Evolutionary conservation across 208 protist species (phyloP).

Genomic region (Leishmania martiniquensis): DNA sequence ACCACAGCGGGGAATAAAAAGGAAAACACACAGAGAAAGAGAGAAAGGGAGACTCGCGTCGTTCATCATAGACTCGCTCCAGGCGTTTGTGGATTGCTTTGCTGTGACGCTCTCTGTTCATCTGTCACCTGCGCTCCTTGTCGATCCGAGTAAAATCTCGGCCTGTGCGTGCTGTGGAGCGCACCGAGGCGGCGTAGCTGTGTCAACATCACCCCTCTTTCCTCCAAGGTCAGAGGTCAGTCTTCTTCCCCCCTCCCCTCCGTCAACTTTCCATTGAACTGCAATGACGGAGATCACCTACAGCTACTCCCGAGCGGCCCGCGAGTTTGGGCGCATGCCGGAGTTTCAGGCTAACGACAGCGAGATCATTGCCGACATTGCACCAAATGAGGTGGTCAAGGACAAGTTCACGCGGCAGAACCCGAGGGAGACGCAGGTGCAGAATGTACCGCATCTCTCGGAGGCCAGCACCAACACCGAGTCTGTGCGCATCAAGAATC

Average conservation of each 20-base stretch:
- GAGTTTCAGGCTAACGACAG: constrained; percentile 94
- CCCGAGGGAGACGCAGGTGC: constrained; percentile 87
- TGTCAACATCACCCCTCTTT: not conserved
- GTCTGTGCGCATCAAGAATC: constrained; percentile 85
- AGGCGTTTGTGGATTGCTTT: not conserved
- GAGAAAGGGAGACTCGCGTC: not conserved
- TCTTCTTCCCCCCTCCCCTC: not conserved
- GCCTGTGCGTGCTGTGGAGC: not conserved
- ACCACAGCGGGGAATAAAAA: not conserved
- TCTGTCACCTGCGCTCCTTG: not conserved
- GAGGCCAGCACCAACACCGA: constrained; percentile 96
- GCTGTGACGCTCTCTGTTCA: not conserved
- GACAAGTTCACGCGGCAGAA: constrained; percentile 82
- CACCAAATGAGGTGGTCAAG: constrained; percentile 74
- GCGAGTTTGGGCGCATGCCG: constrained; percentile 92
- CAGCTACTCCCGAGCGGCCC: constrained; percentile 91
- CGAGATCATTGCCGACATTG: constrained; percentile 90
- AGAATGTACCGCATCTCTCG: constrained; percentile 93
- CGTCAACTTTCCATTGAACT: not conserved
- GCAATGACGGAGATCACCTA: constrained; percentile 93
- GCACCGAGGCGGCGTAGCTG: not conserved
- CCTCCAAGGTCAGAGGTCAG: not conserved
- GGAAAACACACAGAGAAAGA: not conserved
- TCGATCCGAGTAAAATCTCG: too few species aligned
- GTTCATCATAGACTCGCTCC: not conserved